Base-by-base conservation (phyloP, 306 rosid genomes). In the Rosa lucieae region DNA sequence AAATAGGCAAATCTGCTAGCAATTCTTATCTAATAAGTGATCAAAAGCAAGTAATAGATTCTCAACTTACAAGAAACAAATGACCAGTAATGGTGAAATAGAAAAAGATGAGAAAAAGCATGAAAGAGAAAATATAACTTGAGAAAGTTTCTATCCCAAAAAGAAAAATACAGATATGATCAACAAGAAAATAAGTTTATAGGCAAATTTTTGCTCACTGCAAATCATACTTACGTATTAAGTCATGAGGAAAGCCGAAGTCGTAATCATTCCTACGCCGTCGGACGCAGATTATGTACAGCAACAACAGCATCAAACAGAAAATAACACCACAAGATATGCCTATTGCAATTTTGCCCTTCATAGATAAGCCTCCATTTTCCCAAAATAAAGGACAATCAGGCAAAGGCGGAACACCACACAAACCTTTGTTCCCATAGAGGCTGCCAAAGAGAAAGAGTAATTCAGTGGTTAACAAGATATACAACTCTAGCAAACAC, bases 191-290 rank as follows among this genome's bases (percentile, higher is more conserved):
- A 17, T 40, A 78, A 42, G 40, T 35, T 56, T 40, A 78, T 79
- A 8, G 70, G 65, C 53, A 73, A 71, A 66, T 65, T 51, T 79
- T 42, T 29, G 80, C 63, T 69, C 43, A 13, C 43, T 67, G 65
- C 58, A 79, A 75, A 83, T 75, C 55, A 69, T 81, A 90, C 97
- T 90, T 86, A 93, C 99, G 88, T 74, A 84, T 87, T 78, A 95
- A 85, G 67, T 95, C 98, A 65, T 90, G 97, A 78, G 99, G 99
- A 46, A 91, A 90, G 75, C 88, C 96, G 78, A 95, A 95, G 80
- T 87, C 99, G 67, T 95, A 95, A 80, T 93, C 96, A 44, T 95
- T 82, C 88, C 96, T 82, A 79, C 91, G 84, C 88, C 90, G 90
- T 78, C 93, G 88, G 83, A 95, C 85, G 83, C 74, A 95, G 85